Base-by-base conservation (phyloP, 75 land plant genomes). In the Cryptomeria japonica region DNA sequence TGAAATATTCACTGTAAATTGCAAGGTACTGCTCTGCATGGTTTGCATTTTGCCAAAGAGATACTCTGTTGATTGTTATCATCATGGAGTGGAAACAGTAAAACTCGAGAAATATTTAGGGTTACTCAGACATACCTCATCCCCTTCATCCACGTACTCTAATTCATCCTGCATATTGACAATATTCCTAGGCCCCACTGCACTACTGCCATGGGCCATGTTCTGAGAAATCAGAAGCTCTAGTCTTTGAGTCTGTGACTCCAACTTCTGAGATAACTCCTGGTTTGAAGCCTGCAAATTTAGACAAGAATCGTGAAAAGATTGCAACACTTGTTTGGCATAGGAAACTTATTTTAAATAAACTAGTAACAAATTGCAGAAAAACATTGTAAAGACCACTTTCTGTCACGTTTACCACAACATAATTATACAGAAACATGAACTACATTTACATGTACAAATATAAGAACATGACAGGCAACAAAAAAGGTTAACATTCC, bases 101-200 rank as follows among this genome's bases (percentile, higher is more conserved):
- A 32, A 84, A 46, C 31, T 34, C 49, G 28, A 75, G 55, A 34
- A 51, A 36, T 41, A 56, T 76, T 51, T 55, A 53, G 38, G 44
- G 31, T 82, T 82, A 72, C 22, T 49, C 47, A n/a, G 39, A 32
- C 51, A 41, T 90, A 97, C 99, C 97, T 97, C 99, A 90, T 97
- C 99, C 22, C 99, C 99, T 89, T 97, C 99, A 91, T 97, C 99
- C 68, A 96, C 95, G 88, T 91, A 97, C 19, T 89, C 87, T 44
- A 80, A 85, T 22, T 84, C 91, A 12, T 90, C 90, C n/a, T 87
- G 88, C 41, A 83, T 68, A 70, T 12, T 86, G 85, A 92, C 90
- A 12, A 73, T 84, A 46, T 86, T 49, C 58, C 49, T 34, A 82
- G 89, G 90, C 85, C 87, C 89, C 25, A 64, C 32, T 31, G 84